Conservation (phyloP, 768 basidiomycete genomes). For the Trametes punicea region DNA sequence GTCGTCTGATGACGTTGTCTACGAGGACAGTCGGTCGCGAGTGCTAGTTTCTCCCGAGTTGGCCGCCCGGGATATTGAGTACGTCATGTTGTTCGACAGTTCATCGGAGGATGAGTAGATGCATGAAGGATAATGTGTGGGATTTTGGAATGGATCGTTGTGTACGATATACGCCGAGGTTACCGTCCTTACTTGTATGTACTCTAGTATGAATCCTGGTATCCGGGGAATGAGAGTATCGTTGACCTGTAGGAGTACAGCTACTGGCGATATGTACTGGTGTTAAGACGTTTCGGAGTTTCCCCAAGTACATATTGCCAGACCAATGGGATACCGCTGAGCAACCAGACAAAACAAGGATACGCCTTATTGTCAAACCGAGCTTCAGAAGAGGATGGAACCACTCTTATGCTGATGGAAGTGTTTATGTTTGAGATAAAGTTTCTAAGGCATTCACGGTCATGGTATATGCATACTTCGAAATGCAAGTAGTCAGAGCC, state of each 20-base stretch:
- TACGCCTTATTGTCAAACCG: no score
- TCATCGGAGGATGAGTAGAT: slow-evolving; percentile 49
- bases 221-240: background rate
- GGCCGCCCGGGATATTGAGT: slow-evolving; percentile 44
- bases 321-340: no score
- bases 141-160: background rate
- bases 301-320: no score
- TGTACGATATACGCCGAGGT: slow-evolving; percentile 5
- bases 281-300: no score
- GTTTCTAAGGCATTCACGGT: no score
- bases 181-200: background rate
- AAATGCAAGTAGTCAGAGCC: no score
- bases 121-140: background rate
- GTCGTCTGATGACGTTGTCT: slow-evolving; percentile 46
- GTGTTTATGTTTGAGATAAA: no score
- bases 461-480: no score
- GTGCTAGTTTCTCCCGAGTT: slow-evolving; percentile 29
- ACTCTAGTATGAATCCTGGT: background rate
- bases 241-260: background rate
- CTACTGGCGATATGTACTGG: no score
- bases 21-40: slow-evolving; percentile 53
- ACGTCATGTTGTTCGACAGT: slow-evolving; percentile 72
- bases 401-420: no score
- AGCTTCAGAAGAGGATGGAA: no score
- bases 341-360: no score